Evolutionary conservation across 352 stramenopile species (phyloP).

Genomic region (Aphanomyces cochlioides): DNA sequence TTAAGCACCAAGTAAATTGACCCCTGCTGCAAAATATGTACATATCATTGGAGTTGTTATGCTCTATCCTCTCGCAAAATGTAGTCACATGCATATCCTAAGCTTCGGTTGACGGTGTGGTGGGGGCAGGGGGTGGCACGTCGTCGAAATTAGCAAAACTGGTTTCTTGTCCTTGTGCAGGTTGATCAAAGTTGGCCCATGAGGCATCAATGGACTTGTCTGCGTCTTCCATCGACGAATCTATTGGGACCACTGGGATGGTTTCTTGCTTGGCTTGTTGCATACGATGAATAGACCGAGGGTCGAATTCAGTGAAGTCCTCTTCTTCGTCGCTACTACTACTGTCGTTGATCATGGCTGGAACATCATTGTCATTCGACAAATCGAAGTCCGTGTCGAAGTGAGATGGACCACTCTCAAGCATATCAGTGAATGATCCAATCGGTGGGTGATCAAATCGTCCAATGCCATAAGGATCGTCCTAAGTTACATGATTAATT

Average conservation of each 20-base stretch:
- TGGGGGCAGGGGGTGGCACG: conserved; percentile 4
- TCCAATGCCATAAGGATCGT: conserved; percentile 74
- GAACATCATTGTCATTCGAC: conserved; percentile 58
- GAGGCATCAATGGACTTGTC: conserved; percentile 25
- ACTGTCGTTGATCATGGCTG: conserved; percentile 84
- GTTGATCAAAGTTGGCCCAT: conserved; percentile 29
- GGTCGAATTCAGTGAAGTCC: conserved; percentile 38
- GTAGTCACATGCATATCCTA: not conserved
- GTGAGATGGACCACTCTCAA: conserved; percentile 50
- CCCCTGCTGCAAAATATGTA: conserved; percentile 7
- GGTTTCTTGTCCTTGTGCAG: not conserved
- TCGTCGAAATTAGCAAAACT: conserved; percentile 29
- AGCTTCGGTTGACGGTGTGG: not conserved
- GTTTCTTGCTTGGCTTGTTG: conserved; percentile 14
- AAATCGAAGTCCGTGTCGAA: conserved; percentile 79
- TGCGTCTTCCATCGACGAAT: conserved; percentile 31
- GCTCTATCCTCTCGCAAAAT: conserved; percentile 12
- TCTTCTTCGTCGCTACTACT: conserved; percentile 83
- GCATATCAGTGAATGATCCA: conserved; percentile 81
- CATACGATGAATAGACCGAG: conserved; percentile 11
- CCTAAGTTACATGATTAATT: conserved; percentile 24
- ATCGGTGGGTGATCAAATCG: conserved; percentile 67
- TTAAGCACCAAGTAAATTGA: not conserved
- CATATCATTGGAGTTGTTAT: not conserved
- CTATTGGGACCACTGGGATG: conserved; percentile 16